These are phyloP conservation scores for Ceratobasidium sp. DNA, from an alignment of 1,284 basidiomycete genomes.

Conservation along the genomic window DNA sequence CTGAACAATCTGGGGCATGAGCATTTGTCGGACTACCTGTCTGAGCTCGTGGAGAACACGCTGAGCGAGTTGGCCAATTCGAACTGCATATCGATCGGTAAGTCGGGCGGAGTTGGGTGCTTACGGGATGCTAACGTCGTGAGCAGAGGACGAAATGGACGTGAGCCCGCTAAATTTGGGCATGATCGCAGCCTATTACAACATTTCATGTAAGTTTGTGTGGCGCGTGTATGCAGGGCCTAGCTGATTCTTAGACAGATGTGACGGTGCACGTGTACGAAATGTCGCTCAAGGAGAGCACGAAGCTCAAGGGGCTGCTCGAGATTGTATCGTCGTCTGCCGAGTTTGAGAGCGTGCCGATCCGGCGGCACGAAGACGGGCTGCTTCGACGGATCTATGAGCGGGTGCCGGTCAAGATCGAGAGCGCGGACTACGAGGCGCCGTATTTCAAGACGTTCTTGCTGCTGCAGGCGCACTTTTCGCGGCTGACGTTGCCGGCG, in stretches of 20 bases:
- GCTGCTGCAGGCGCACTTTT: constrained; percentile 97
- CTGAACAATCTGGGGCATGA: constrained; percentile 93
- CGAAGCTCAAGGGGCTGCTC: constrained; percentile 96
- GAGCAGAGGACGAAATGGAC: constrained; percentile 91
- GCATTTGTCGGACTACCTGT: constrained; percentile 93
- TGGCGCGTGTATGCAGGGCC: constrained; percentile 44
- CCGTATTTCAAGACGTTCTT: constrained; percentile 99
- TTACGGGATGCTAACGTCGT: constrained; percentile 45
- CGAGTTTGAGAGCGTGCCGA: constrained; percentile 96
- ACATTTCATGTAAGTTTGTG: constrained; percentile 87
- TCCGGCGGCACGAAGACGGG: constrained; percentile 90
- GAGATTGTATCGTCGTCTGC: constrained; percentile 97
- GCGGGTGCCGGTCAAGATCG: constrained; percentile 95
- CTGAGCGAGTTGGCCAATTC: constrained; percentile 91
- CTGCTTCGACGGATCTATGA: constrained; percentile 92
- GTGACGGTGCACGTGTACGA: constrained; percentile 98
- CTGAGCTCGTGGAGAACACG: constrained; percentile 95
- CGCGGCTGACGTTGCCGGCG: constrained; percentile 88
- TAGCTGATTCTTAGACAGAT: constrained; percentile 65
- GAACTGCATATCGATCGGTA: constrained; percentile 94
- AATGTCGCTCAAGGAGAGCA: constrained; percentile 93
- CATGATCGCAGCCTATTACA: constrained; percentile 97
- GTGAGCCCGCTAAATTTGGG: constrained; percentile 91
- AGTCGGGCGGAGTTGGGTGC: constrained; percentile 53
- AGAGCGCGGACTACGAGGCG: constrained; percentile 88